Evolutionary conservation across 2,329 filamentous ascomycete genomes (phyloP).

Genomic region (Paracoccidioides brasiliensis): DNA sequence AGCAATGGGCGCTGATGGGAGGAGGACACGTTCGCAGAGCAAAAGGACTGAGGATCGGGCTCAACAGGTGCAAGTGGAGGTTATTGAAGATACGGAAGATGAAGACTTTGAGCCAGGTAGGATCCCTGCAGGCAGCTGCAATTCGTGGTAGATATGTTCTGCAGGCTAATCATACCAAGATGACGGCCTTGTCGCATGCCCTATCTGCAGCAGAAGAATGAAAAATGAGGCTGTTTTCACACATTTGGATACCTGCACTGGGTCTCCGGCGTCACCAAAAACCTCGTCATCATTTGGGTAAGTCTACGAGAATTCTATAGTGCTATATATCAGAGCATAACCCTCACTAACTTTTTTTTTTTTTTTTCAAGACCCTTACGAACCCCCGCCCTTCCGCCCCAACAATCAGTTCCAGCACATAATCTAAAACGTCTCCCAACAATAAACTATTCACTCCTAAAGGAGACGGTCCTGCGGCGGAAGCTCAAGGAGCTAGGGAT

Average conservation of each 20-base stretch:
- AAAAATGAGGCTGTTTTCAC: conserved; percentile 62
- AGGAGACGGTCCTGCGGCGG: conserved; percentile 61
- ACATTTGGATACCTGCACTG: conserved; percentile 62
- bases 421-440: conserved; percentile 55
- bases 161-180: conserved; percentile 29
- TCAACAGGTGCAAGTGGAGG: conserved; percentile 14
- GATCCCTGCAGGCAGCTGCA: conserved; percentile 5
- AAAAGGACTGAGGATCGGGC: conserved; percentile 10
- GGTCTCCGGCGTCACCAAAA: conserved; percentile 5
- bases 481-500: conserved; percentile 74
- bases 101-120: conserved; percentile 27
- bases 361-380: background rate
- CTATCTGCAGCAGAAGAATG: conserved; percentile 68
- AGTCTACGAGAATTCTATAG: background rate
- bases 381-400: background rate
- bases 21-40: conserved; percentile 25
- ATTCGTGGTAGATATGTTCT: background rate
- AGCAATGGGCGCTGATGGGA: conserved; percentile 20
- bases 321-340: background rate
- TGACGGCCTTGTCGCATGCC: conserved; percentile 70
- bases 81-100: conserved; percentile 30
- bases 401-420: conserved; percentile 11
- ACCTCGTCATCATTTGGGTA: conserved; percentile 1
- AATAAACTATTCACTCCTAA: conserved; percentile 78
- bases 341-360: background rate